Conservation (phyloP, 345 rosid species). For the Carallia pectinifolia region DNA sequence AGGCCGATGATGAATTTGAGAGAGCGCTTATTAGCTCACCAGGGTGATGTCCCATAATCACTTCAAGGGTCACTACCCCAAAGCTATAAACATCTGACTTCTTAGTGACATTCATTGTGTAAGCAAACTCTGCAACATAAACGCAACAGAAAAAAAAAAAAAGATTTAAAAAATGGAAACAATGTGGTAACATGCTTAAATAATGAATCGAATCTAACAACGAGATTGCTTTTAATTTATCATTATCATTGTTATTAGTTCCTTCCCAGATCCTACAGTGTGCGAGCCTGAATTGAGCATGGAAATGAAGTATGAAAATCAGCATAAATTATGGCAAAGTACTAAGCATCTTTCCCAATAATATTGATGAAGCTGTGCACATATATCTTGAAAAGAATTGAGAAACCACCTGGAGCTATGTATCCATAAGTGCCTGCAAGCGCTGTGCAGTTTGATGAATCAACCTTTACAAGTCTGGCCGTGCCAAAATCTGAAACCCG, state of each 20-base stretch:
- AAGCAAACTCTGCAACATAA: slow-evolving; percentile 34
- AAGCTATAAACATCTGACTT: slow-evolving; percentile 40
- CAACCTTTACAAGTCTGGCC: slow-evolving; percentile 14
- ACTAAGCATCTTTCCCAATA: too few relatives aligned
- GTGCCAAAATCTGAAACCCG: slow-evolving; percentile 20
- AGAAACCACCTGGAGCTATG: slow-evolving; percentile 20
- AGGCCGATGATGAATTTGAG: not conserved
- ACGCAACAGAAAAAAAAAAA: not conserved
- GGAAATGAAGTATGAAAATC: not conserved
- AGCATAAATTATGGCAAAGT: not conserved
- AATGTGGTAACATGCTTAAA: not conserved
- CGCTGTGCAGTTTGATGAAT: slow-evolving; percentile 12
- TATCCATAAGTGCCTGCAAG: slow-evolving; percentile 21
- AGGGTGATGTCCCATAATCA: slow-evolving; percentile 32
- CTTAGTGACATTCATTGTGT: slow-evolving; percentile 33
- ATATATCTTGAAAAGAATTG: not conserved
- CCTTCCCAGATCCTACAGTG: too few relatives aligned
- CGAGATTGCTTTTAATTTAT: too few relatives aligned
- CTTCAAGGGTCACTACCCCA: slow-evolving; percentile 32
- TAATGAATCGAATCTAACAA: too few relatives aligned
- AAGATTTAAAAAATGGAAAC: not conserved
- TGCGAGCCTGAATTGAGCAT: too few relatives aligned
- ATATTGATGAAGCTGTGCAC: too few relatives aligned
- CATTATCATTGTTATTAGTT: too few relatives aligned
- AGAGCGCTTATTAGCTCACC: slow-evolving; percentile 15